Base-by-base conservation (phyloP, 2,329 filamentous ascomycete species). In the Macroventuria anomochaeta region DNA sequence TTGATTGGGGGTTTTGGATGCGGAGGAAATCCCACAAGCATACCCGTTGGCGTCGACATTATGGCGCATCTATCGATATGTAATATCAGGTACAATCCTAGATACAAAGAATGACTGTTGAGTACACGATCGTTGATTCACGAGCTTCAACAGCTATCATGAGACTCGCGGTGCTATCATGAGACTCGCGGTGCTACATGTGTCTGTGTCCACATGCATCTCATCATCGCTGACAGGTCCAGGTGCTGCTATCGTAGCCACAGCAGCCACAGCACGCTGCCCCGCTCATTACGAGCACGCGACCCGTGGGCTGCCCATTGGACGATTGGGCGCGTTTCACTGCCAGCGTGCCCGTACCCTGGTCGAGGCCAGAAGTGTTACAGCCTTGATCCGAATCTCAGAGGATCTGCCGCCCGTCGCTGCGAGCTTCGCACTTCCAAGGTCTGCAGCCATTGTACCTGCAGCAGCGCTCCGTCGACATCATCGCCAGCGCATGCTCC, bases 401-500 rank as follows among this genome's bases (percentile, higher is more conserved):
- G 5, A 40, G 28, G 28, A 52, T 46, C 36, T 40, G 41, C 48
- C 34, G 41, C 28, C 12, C 15, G 26, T 7, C 5, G 15, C 33
- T n/a, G n/a, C n/a, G n/a, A n/a, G n/a, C n/a, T n/a, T n/a, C n/a
- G n/a, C n/a, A n/a, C n/a, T 23, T 38, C 12, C 23, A 8, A 26
- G 17, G 6, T 8, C 33, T 29, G 33, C 26, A 31, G 37, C 31
- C 41, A 38, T 33, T 31, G 46, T 36, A 37, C 38, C 42, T 53
- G 53, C 53, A 39, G 34, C 42, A 17, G 18, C 32, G 42, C 31
- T 20, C 18, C 43, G 31, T 15, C 48, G 28, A 40, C 46, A 36
- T 47, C 55, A 49, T 47, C 37, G 40, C 21, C 23, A 34, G 32
- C 55, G 51, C 46, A 41, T 51, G 34, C 40, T 58, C 44, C 51